Evolutionary conservation across 345 rosid species (phyloP), one percentile per base, ranked within the genome.

Genomic region (Euclidium syriacum): DNA sequence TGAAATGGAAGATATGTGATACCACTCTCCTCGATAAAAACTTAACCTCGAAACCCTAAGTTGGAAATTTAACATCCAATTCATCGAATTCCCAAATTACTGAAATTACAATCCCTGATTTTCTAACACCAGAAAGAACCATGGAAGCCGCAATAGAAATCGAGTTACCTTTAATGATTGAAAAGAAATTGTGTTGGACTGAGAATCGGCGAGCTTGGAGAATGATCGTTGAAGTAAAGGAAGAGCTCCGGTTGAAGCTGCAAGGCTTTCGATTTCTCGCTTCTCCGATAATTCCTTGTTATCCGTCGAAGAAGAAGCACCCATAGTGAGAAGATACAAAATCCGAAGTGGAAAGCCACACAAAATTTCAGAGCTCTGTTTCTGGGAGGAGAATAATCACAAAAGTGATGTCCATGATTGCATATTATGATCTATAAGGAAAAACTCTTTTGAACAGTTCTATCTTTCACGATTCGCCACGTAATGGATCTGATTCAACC

Each of bases 261-360:
- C 89, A 32, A 82, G 68, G 69, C 75, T 70, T 78, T 91, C 96
- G 57, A 75, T 76, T 73, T 86, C 85, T 36, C 81, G 71, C 55
- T 77, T 85, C 48, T 86, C 90, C 19, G 51, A 16, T 47, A 77
- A 68, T 5, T 19, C 72, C 11, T 54, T 58, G 67, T 75, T 79
- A 51, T 79, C 82, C 17, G 75, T 72, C 12, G 98, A 91, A 12
- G 95, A 79, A 2, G 96, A 86, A 11, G 82, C 85, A 71, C 98
- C 96, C 96, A 88, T 88, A 35, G 20, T 68, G 52, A 17, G 47
- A 6, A 18, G 67, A 48, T 17, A 58, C 30, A 44, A 43, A 24
- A 62, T 17, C 4, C 5, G 30, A 52, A 20, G 5, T 9, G 7
- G 33, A 29, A 64, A 38, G 26, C 27, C 7, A 10, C 0, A 2